Evolutionary conservation across 306 rosid genomes (phyloP).

Genomic region (Sicyos edulis): DNA sequence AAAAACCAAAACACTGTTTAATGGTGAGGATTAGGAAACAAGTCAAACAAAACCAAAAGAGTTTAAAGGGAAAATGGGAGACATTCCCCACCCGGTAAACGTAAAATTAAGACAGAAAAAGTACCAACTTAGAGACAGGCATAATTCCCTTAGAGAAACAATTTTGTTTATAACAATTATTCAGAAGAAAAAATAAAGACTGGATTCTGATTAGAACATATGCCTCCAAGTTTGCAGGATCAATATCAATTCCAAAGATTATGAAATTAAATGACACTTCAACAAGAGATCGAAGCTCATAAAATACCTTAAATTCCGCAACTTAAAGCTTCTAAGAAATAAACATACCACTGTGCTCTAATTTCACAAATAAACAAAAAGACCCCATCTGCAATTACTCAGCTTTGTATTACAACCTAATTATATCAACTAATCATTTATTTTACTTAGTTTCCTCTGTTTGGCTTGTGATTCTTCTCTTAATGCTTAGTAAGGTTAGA

Average conservation of each 20-base stretch:
- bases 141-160: neutral
- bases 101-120: neutral
- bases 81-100: neutral
- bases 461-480: no score
- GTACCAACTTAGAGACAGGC: neutral
- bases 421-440: no score
- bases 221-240: no score
- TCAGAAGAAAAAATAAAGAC: no score
- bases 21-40: neutral
- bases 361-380: neutral
- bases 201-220: no score
- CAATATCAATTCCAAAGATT: neutral
- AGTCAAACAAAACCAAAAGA: constrained; percentile 1
- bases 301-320: neutral
- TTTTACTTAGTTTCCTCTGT: no score
- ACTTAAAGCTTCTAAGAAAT: neutral
- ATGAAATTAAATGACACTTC: neutral
- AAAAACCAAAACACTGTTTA: neutral
- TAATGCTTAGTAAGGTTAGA: no score
- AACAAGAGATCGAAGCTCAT: constrained; percentile 1
- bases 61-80: neutral
- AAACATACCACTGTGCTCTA: neutral
- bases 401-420: no score
- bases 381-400: neutral
- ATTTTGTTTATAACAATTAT: no score